Evolutionary conservation across 305 asterid genomes (phyloP).

Genomic region (Rubia peregrina): DNA sequence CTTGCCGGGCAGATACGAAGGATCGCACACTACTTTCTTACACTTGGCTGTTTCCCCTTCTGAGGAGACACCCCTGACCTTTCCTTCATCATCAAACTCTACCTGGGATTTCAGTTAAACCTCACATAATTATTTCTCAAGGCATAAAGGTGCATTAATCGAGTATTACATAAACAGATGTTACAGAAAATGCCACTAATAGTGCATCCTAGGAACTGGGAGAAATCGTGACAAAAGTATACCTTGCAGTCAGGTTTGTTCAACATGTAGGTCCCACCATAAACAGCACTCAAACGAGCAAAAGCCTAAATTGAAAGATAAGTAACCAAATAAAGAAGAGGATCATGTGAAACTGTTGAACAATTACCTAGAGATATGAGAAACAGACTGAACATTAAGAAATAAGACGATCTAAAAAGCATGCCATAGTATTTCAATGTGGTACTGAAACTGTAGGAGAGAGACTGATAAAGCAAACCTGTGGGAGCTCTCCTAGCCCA

Average conservation of each 20-base stretch:
- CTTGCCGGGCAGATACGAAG: conserved; percentile 88
- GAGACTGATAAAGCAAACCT: conserved; percentile 41
- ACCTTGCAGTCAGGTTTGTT: conserved; percentile 97
- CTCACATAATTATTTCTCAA: background rate
- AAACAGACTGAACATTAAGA: background rate
- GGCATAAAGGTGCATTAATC: background rate
- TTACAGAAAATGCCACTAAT: background rate
- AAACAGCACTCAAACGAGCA: conserved; percentile 97
- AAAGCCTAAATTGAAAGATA: conserved; percentile 49
- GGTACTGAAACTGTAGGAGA: background rate
- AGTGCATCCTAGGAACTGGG: background rate
- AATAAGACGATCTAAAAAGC: conserved; percentile 5
- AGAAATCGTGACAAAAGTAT: conserved; percentile 5
- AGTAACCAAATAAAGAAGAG: background rate
- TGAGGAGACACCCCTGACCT: conserved; percentile 84
- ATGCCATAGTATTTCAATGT: background rate
- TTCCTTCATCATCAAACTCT: conserved; percentile 84
- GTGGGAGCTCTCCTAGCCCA: conserved; percentile 98
- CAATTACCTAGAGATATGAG: conserved; percentile 2
- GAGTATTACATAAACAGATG: background rate
- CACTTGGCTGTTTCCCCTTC: conserved; percentile 98
- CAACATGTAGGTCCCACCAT: conserved; percentile 99
- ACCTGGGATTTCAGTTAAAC: conserved; percentile 41
- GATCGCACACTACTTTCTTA: conserved; percentile 97
- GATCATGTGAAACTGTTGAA: background rate